These are phyloP conservation scores for Kwoniella shivajii DNA, from an alignment of 1,284 basidiomycete species.

Conservation along the genomic window DNA sequence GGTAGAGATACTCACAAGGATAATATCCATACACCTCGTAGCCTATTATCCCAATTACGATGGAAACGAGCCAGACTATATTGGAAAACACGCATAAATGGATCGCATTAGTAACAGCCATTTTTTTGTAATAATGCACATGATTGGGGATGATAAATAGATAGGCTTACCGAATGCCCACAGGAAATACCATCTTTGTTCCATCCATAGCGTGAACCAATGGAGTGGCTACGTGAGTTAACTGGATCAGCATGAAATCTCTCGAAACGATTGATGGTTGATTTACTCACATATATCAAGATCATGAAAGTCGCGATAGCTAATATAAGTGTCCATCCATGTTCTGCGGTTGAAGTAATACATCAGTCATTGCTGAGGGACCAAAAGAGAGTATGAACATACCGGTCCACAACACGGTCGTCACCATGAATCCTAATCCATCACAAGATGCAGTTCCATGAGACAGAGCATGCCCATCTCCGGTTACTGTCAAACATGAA, in stretches of 20 bases:
- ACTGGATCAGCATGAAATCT: background rate
- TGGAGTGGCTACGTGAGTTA: constrained; percentile 43
- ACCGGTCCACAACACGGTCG: constrained; percentile 47
- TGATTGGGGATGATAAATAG: no score
- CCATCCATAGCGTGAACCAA: constrained; percentile 43
- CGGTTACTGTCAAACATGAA: constrained; percentile 27
- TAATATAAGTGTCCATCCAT: constrained; percentile 52
- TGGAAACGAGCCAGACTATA: constrained; percentile 42
- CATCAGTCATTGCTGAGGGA: background rate
- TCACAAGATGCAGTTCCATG: constrained; percentile 42
- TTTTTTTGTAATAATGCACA: no score
- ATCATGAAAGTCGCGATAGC: constrained; percentile 54
- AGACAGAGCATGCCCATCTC: constrained; percentile 24
- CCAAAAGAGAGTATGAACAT: constrained; percentile 8
- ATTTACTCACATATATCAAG: constrained; percentile 43
- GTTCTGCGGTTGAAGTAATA: constrained; percentile 33
- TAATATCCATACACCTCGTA: constrained; percentile 46
- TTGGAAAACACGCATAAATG: background rate
- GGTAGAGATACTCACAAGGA: constrained; percentile 26
- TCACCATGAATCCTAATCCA: constrained; percentile 47
- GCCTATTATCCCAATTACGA: constrained; percentile 38
- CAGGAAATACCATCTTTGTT: constrained; percentile 47
- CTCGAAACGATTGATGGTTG: background rate
- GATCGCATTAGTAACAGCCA: background rate
- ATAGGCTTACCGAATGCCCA: constrained; percentile 37